Percentiles rank a stretch among this genome's conserved stretches.
phyloP scores from a whole-genome alignment of 306 rosid species.

The Hippophae rhamnoides region DNA sequence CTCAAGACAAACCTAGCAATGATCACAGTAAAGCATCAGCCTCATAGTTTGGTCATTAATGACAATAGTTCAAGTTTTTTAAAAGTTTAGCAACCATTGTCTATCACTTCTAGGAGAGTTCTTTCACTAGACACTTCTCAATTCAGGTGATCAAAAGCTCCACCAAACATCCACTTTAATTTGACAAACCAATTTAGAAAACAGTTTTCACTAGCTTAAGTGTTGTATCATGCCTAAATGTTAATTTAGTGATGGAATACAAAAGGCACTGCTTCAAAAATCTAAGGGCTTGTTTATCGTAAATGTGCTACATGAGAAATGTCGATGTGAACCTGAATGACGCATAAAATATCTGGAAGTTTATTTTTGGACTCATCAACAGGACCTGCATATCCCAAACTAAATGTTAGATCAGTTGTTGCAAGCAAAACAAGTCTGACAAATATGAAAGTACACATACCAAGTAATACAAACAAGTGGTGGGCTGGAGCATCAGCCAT shows the following conservation, averaged over 20 bases:
- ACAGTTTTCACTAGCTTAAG: too few relatives aligned
- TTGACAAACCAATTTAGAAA: too few relatives aligned
- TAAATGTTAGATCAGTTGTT: constrained; percentile 7
- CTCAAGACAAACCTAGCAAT: constrained; percentile 67
- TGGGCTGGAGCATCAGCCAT: constrained; percentile 99
- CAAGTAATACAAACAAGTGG: constrained; percentile 89
- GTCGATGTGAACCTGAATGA: constrained; percentile 65
- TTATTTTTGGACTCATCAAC: constrained; percentile 84
- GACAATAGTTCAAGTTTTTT: too few relatives aligned
- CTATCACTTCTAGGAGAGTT: too few relatives aligned
- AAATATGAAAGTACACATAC: constrained; percentile 34
- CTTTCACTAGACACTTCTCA: too few relatives aligned
- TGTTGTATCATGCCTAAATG: too few relatives aligned
- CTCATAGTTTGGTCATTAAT: not conserved
- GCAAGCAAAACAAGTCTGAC: constrained; percentile 2
- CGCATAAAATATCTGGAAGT: constrained; percentile 97
- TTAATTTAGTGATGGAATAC: not conserved
- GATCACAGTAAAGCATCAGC: constrained; percentile 3
- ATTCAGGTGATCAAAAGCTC: too few relatives aligned
- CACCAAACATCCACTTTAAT: too few relatives aligned
- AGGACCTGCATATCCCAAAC: constrained; percentile 54
- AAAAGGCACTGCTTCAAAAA: not conserved
- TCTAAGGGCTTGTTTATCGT: not conserved
- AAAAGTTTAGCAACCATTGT: too few relatives aligned
- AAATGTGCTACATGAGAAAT: not conserved